phyloP scores from a whole-genome alignment of 2,329 filamentous ascomycete species.

The Ophiostoma himal-ulmi region DNA sequence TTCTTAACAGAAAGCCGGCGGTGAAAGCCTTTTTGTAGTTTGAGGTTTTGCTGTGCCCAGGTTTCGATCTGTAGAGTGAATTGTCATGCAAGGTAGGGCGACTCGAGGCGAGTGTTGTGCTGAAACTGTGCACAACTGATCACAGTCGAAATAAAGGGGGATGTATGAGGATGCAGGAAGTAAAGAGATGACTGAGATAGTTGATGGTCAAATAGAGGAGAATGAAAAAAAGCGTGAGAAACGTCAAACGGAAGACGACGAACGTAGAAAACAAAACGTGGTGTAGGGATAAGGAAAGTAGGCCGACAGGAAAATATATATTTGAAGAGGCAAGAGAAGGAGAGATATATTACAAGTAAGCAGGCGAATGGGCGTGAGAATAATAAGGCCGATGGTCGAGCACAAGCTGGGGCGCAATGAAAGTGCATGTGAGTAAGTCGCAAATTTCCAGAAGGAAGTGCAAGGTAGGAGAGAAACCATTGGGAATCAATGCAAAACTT shows the following conservation, averaged over 20 bases:
- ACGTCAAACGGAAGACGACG: not conserved
- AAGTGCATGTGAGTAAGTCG: not conserved
- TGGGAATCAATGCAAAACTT: not conserved
- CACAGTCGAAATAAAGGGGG: not conserved
- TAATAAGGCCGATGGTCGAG: not conserved
- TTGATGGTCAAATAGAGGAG: not conserved
- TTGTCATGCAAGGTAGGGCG: not conserved
- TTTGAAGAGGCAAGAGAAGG: not conserved
- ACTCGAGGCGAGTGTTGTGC: not conserved
- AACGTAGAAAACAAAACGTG: not conserved
- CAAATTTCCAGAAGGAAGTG: not conserved
- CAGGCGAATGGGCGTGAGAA: not conserved
- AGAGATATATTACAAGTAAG: not conserved
- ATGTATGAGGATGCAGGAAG: not conserved
- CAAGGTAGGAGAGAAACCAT: not conserved
- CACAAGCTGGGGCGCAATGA: not conserved
- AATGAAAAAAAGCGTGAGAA: not conserved
- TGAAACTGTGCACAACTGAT: not conserved
- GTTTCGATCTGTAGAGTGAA: not conserved
- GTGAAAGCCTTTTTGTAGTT: conserved; percentile 5
- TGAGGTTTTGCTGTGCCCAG: not conserved
- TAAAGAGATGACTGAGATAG: not conserved
- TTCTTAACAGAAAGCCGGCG: not conserved
- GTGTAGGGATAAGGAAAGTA: not conserved
- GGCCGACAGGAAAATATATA: not conserved